Evolutionary conservation across 2,329 filamentous ascomycete species (phyloP).

Genomic region (Purpureocillium takamizusanense): DNA sequence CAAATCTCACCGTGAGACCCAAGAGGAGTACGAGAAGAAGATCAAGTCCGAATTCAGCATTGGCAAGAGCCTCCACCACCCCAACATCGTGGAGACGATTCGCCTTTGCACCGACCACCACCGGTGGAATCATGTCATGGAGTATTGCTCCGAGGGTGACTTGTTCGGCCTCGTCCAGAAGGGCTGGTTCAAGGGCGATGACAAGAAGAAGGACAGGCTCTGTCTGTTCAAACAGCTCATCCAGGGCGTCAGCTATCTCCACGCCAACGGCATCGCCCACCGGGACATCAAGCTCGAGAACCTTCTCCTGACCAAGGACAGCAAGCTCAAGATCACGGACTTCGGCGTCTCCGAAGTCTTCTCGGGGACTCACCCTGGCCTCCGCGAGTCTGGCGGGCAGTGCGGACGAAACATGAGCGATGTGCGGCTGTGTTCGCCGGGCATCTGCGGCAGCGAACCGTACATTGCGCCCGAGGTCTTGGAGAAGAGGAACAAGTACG

Average conservation of each 20-base stretch:
- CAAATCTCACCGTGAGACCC: constrained; percentile 59
- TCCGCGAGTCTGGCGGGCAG: constrained; percentile 62
- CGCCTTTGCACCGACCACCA: constrained; percentile 65
- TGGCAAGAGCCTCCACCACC: constrained; percentile 74
- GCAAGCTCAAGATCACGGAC: constrained; percentile 83
- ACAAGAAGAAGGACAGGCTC: constrained; percentile 59
- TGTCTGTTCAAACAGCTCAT: constrained; percentile 88
- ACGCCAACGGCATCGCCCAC: constrained; percentile 77
- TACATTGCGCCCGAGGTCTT: constrained; percentile 86
- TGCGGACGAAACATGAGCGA: constrained; percentile 67
- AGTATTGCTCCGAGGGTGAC: constrained; percentile 78
- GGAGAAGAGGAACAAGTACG: constrained; percentile 53
- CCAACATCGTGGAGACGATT: constrained; percentile 77
- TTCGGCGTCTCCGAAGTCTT: constrained; percentile 89
- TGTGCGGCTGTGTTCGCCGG: constrained; percentile 63
- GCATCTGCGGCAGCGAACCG: constrained; percentile 75
- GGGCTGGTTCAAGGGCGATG: constrained; percentile 55
- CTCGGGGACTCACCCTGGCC: constrained; percentile 68
- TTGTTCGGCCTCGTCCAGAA: constrained; percentile 67
- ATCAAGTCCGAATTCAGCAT: constrained; percentile 89
- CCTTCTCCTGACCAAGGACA: constrained; percentile 66
- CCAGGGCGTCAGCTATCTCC: constrained; percentile 73
- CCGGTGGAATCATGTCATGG: constrained; percentile 88
- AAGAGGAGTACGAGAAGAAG: constrained; percentile 74
- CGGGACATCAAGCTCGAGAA: constrained; percentile 90